These are phyloP conservation scores for Sclerotinia glacialis DNA, from an alignment of 2,329 filamentous ascomycete species.

Conservation along the genomic window DNA sequence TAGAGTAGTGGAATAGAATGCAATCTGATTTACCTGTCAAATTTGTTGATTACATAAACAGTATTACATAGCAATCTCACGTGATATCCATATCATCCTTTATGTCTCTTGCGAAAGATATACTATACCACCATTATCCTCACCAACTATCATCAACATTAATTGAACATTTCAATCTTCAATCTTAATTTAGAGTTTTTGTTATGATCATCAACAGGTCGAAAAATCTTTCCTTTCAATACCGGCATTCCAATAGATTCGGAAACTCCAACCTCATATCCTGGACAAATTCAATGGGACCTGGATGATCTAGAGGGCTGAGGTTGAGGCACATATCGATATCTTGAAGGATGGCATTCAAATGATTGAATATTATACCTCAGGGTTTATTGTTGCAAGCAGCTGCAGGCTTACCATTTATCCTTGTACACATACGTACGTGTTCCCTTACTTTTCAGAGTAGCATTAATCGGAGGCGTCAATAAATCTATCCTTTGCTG, in stretches of 20 bases:
- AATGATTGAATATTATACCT: background rate
- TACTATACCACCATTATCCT: background rate
- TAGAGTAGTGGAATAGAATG: background rate
- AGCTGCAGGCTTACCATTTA: background rate
- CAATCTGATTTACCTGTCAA: background rate
- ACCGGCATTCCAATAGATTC: background rate
- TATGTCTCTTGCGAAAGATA: no score
- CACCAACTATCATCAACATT: background rate
- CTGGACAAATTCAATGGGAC: background rate
- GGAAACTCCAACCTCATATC: background rate
- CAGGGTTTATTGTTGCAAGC: background rate
- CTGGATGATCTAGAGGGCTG: background rate
- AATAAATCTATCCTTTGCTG: background rate
- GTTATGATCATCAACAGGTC: no score
- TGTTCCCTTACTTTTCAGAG: constrained; percentile 8
- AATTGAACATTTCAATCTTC: no score
- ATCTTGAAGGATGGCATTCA: background rate
- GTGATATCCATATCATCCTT: background rate
- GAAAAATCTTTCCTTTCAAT: background rate
- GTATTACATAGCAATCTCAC: background rate
- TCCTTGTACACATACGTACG: background rate
- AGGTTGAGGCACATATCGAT: background rate
- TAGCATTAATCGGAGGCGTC: background rate
- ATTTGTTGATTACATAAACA: background rate
- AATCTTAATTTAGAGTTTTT: background rate